phyloP scores from a whole-genome alignment of 169 alveolate genomes.

The Cryptosporidium viatorum region DNA sequence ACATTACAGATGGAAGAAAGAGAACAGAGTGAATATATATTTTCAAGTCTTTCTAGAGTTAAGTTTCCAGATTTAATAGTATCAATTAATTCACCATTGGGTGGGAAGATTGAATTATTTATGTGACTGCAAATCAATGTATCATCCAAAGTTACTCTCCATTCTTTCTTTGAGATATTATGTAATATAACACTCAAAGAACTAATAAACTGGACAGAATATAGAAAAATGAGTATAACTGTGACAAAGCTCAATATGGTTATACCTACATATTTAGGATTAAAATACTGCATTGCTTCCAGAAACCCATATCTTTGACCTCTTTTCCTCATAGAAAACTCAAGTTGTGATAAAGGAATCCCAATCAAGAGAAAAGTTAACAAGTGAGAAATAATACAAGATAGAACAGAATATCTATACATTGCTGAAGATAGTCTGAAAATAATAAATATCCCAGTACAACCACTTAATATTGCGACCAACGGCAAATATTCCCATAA shows the following conservation, averaged over 20 bases:
- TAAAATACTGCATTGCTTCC: slow-evolving; percentile 21
- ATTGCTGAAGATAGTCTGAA: slow-evolving; percentile 57
- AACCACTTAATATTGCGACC: slow-evolving; percentile 58
- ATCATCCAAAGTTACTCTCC: slow-evolving; percentile 45
- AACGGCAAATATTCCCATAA: slow-evolving; percentile 64
- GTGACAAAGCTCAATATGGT: slow-evolving; percentile 29
- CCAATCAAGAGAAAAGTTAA: slow-evolving; percentile 56
- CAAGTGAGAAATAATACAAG: slow-evolving; percentile 58
- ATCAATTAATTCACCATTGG: background rate
- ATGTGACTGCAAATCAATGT: slow-evolving; percentile 24
- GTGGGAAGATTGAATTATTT: background rate
- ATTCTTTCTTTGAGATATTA: slow-evolving; percentile 16
- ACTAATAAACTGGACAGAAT: slow-evolving; percentile 48
- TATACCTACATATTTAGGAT: slow-evolving; percentile 22
- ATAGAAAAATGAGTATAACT: slow-evolving; percentile 23
- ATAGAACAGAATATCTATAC: slow-evolving; percentile 59
- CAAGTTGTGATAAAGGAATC: slow-evolving; percentile 53
- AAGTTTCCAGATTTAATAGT: background rate
- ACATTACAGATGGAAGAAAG: slow-evolving; percentile 44
- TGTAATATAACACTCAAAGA: slow-evolving; percentile 51
- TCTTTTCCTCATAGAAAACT: slow-evolving; percentile 53
- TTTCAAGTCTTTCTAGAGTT: background rate
- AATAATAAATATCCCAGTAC: slow-evolving; percentile 65
- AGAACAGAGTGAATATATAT: slow-evolving; percentile 40
- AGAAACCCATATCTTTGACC: slow-evolving; percentile 52